Evolutionary conservation across 176 grass and related monocot genomes (phyloP).

Genomic region (Alloteropsis semialata): DNA sequence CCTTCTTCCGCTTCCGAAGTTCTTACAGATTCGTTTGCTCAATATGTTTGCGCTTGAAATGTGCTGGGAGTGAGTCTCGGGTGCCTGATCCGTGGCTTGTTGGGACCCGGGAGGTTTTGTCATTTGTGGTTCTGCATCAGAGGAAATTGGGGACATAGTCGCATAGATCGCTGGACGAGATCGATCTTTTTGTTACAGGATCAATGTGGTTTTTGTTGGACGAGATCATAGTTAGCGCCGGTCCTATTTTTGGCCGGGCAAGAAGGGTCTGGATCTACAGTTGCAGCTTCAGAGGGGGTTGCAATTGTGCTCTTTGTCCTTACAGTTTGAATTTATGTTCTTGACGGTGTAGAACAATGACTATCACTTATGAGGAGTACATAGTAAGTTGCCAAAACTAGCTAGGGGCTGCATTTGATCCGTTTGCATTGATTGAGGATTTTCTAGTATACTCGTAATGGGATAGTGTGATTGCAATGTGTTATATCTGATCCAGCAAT

Average conservation of each 20-base stretch:
- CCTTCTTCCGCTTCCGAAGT: background rate
- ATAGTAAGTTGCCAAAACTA: background rate
- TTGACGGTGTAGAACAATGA: background rate
- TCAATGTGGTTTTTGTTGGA: background rate
- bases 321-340: background rate
- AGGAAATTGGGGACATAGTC: background rate
- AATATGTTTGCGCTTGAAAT: background rate
- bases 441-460: background rate
- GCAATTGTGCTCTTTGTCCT: background rate
- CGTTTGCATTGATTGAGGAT: background rate
- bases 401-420: background rate
- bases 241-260: background rate
- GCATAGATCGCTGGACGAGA: background rate
- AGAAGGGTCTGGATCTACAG: background rate
- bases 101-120: background rate
- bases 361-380: background rate
- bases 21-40: background rate
- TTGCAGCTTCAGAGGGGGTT: background rate
- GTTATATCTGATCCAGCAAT: background rate
- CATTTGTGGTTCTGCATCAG: background rate
- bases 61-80: background rate
- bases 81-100: slow-evolving; percentile 11
- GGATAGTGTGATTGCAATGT: background rate
- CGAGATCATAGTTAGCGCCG: background rate
- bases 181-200: background rate